These are phyloP conservation scores for Dentipellis fragilis DNA, from an alignment of 768 basidiomycete genomes.

Conservation along the genomic window DNA sequence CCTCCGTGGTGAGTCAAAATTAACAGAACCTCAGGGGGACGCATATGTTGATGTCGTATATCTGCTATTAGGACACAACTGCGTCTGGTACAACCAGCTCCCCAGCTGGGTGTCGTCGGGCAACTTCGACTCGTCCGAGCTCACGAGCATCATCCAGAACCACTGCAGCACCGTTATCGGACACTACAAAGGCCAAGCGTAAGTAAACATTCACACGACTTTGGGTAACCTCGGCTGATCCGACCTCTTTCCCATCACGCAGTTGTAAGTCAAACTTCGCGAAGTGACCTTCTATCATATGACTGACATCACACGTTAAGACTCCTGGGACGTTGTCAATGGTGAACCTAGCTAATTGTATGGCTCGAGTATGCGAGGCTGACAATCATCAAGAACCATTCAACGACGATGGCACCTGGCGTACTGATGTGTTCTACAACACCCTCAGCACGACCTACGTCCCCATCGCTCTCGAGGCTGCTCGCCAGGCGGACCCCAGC, in stretches of 20 bases:
- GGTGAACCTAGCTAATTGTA: slow-evolving; percentile 14
- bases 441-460: slow-evolving; percentile 41
- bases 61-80: slow-evolving; percentile 21
- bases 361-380: neutral
- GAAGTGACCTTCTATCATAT: too few species aligned
- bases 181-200: slow-evolving; percentile 31
- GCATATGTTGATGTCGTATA: neutral
- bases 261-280: too few species aligned
- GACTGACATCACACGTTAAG: slow-evolving; percentile 14
- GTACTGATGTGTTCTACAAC: slow-evolving; percentile 41
- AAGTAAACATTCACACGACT: slow-evolving; percentile 4
- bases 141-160: slow-evolving; percentile 24
- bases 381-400: slow-evolving; percentile 29
- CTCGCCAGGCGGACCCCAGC: slow-evolving; percentile 41
- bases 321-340: slow-evolving; percentile 46
- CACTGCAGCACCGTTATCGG: slow-evolving; percentile 26
- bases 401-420: slow-evolving; percentile 52
- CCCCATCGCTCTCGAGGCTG: slow-evolving; percentile 39
- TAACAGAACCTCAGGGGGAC: neutral
- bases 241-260: too few species aligned
- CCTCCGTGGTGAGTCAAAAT: slow-evolving; percentile 26
- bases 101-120: slow-evolving; percentile 27
- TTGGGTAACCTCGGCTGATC: too few species aligned
- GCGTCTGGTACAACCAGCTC: slow-evolving; percentile 37
- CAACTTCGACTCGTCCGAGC: slow-evolving; percentile 19